phyloP scores from a whole-genome alignment of 495 filamentous ascomycete species.

The Hypoxylon fragiforme region DNA sequence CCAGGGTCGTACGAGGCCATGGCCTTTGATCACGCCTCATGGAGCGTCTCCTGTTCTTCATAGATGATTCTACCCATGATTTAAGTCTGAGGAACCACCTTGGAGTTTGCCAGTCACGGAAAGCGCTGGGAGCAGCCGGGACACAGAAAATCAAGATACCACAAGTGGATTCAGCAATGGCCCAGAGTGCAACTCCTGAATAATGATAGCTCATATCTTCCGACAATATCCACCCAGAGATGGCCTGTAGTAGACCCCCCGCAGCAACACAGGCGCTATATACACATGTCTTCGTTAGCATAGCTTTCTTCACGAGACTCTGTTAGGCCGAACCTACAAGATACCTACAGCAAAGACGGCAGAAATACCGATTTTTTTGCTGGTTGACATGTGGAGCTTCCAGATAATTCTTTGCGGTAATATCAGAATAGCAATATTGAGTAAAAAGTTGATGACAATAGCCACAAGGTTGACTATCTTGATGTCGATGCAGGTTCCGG shows the following conservation, averaged over 20 bases:
- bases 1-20: too few relatives aligned
- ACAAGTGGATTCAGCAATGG: conserved; percentile 25
- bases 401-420: conserved; percentile 39
- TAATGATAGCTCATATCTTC: conserved; percentile 21
- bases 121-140: too few relatives aligned
- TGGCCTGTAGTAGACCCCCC: too few relatives aligned
- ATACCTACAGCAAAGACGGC: conserved; percentile 38
- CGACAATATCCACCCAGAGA: too few relatives aligned
- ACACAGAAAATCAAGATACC: conserved; percentile 28
- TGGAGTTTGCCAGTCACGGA: too few relatives aligned
- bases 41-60: too few relatives aligned
- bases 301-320: too few relatives aligned
- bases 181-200: conserved; percentile 18
- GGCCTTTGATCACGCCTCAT: too few relatives aligned
- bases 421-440: conserved; percentile 37
- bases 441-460: conserved; percentile 26
- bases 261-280: not conserved
- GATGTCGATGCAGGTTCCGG: conserved; percentile 24
- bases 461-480: conserved; percentile 5
- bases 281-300: too few relatives aligned
- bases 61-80: too few relatives aligned
- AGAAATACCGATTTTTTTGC: conserved; percentile 31
- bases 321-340: too few relatives aligned
- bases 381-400: conserved; percentile 23
- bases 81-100: too few relatives aligned